Conservation (phyloP, 495 filamentous ascomycete species). For the Trichocladium uniseriatum region DNA sequence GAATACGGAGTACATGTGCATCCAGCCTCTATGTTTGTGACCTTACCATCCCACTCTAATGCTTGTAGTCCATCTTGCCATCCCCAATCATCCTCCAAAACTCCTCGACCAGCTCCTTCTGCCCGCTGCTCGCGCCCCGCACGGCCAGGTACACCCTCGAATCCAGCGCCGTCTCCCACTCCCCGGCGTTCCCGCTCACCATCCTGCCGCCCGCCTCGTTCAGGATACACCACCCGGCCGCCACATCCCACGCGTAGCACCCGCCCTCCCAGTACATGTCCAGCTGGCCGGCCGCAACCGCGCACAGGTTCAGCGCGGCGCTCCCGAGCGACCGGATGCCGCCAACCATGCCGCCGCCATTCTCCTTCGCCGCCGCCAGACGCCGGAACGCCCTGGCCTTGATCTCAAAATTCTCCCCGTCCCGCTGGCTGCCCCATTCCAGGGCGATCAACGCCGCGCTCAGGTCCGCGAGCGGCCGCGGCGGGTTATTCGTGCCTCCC, state of each 20-base stretch:
- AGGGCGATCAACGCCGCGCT: slow-evolving; percentile 55
- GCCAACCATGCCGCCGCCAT: slow-evolving; percentile 78
- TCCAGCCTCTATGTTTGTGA: slow-evolving; percentile 14
- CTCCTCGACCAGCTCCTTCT: slow-evolving; percentile 69
- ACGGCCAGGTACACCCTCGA: slow-evolving; percentile 71
- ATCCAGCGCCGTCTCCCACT: slow-evolving; percentile 68
- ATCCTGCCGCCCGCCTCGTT: slow-evolving; percentile 76
- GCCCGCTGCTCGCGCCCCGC: slow-evolving; percentile 53
- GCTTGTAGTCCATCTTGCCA: slow-evolving; percentile 44
- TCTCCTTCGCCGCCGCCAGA: slow-evolving; percentile 51
- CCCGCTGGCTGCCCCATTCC: slow-evolving; percentile 71
- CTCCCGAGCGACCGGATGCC: slow-evolving; percentile 63
- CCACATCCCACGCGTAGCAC: slow-evolving; percentile 93
- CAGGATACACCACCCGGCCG: slow-evolving; percentile 83
- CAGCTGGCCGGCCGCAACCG: slow-evolving; percentile 66
- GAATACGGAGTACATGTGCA: too few relatives aligned
- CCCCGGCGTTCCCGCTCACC: slow-evolving; percentile 66
- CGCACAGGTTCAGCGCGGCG: slow-evolving; percentile 77
- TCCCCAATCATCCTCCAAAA: slow-evolving; percentile 53
- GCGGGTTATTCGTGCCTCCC: too few relatives aligned
- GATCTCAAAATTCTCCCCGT: slow-evolving; percentile 64
- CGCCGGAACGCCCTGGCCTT: slow-evolving; percentile 61
- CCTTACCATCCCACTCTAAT: slow-evolving; percentile 10
- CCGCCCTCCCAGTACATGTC: slow-evolving; percentile 93
- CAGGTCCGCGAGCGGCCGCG: slow-evolving; percentile 47